A percentile compares a stretch with the other conserved stretches of the same genome.
phyloP scores from a whole-genome alignment of 1,284 basidiomycete species.

The Mixia osmundae region DNA sequence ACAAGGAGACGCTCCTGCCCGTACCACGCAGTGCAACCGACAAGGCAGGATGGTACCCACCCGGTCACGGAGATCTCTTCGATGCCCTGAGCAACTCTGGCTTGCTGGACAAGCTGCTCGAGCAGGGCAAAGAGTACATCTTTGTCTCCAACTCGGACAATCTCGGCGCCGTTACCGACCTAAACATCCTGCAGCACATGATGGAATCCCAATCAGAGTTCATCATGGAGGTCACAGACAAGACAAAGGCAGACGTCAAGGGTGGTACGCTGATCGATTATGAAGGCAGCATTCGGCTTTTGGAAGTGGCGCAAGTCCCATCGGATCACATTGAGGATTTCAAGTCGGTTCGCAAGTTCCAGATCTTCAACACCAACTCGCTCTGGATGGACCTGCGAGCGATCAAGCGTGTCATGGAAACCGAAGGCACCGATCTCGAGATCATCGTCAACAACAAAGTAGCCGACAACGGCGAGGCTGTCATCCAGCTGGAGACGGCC shows the following conservation, averaged over 20 bases:
- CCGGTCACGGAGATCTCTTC: conserved; percentile 94
- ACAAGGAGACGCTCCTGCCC: conserved; percentile 10
- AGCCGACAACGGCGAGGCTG: conserved; percentile 67
- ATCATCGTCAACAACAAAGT: conserved; percentile 74
- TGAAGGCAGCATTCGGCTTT: conserved; percentile 67
- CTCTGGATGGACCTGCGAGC: conserved; percentile 79
- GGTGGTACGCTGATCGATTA: conserved; percentile 59
- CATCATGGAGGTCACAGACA: conserved; percentile 98
- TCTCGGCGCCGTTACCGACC: conserved; percentile 83
- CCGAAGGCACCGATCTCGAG: conserved; percentile 60
- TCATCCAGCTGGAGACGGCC: conserved; percentile 82
- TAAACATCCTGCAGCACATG: conserved; percentile 71
- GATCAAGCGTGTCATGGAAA: conserved; percentile 84
- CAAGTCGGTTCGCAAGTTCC: conserved; percentile 45
- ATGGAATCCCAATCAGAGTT: conserved; percentile 68
- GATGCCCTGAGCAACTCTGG: conserved; percentile 85
- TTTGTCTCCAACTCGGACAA: conserved; percentile 99
- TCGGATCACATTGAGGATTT: conserved; percentile 96
- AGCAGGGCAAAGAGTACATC: conserved; percentile 94
- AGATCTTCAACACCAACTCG: conserved; percentile 79
- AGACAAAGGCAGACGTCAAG: conserved; percentile 99
- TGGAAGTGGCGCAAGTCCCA: conserved; percentile 97
- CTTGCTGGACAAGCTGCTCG: conserved; percentile 77
- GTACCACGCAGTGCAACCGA: conserved; percentile 36
- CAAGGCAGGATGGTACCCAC: conserved; percentile 96